Percentiles rank a stretch among this genome's conserved stretches.
phyloP scores from a whole-genome alignment of 2,329 filamentous ascomycete genomes.

The Aquanectria penicillioides region DNA sequence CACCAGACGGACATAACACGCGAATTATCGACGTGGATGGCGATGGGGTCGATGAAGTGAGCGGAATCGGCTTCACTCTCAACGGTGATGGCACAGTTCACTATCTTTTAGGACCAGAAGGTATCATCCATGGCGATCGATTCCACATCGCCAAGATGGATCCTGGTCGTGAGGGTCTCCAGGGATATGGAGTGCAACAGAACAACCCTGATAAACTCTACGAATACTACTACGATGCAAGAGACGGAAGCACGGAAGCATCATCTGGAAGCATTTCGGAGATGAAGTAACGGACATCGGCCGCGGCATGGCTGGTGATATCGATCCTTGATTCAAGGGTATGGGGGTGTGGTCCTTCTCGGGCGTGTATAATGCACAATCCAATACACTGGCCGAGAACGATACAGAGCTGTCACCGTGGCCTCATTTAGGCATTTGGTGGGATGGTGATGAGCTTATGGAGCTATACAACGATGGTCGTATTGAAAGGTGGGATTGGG shows the following conservation, averaged over 20 bases:
- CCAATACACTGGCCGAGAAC: slow-evolving; percentile 15
- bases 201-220: slow-evolving; percentile 24
- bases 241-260: slow-evolving; percentile 11
- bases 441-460: slow-evolving; percentile 29
- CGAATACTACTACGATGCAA: slow-evolving; percentile 39
- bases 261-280: slow-evolving; percentile 33
- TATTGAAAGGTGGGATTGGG: slow-evolving; percentile 36
- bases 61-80: slow-evolving; percentile 36
- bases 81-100: slow-evolving; percentile 33
- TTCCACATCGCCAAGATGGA: slow-evolving; percentile 39
- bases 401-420: slow-evolving; percentile 15
- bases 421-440: slow-evolving; percentile 29
- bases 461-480: slow-evolving; percentile 38
- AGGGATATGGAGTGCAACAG: slow-evolving; percentile 37
- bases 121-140: slow-evolving; percentile 34
- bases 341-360: slow-evolving; percentile 37
- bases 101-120: slow-evolving; percentile 28
- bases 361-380: slow-evolving; percentile 31
- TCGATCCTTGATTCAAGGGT: slow-evolving; percentile 29
- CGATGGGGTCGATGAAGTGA: slow-evolving; percentile 30
- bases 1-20: slow-evolving; percentile 36
- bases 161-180: slow-evolving; percentile 26
- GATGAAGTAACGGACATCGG: slow-evolving; percentile 17
- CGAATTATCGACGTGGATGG: slow-evolving; percentile 35
- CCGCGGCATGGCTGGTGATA: slow-evolving; percentile 34